Evolutionary conservation across 139 green algal genomes (phyloP).

Genomic region (Coelastrella sp.): DNA sequence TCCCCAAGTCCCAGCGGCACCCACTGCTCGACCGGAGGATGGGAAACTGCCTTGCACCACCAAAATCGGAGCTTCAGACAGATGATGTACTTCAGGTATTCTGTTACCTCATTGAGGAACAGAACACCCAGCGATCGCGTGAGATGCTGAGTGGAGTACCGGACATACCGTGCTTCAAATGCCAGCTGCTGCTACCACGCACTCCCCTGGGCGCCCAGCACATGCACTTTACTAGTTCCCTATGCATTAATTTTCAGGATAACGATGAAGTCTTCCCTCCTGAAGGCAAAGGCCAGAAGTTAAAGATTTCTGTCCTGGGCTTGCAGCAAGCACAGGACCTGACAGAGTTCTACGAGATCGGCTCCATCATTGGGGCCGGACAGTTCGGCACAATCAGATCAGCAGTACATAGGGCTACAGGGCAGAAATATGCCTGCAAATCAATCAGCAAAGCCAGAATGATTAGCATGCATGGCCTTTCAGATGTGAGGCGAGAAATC

Average conservation of each 20-base stretch:
- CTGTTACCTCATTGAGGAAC: background rate
- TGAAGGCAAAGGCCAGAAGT: background rate
- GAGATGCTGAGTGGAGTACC: too few relatives aligned
- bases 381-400: constrained; percentile 74
- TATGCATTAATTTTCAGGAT: too few relatives aligned
- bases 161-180: too few relatives aligned
- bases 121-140: background rate
- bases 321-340: constrained; percentile 10
- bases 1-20: too few relatives aligned
- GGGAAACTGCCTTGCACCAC: background rate
- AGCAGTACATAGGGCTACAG: constrained; percentile 54
- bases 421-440: constrained; percentile 37
- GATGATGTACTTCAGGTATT: background rate
- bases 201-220: too few relatives aligned
- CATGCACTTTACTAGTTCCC: too few relatives aligned
- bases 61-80: background rate
- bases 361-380: constrained; percentile 71
- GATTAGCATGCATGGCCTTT: background rate
- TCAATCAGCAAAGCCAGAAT: constrained; percentile 34
- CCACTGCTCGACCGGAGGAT: too few relatives aligned
- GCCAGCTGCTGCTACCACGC: too few relatives aligned
- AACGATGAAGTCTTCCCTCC: background rate
- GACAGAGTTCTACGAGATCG: constrained; percentile 54
- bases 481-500: constrained; percentile 87
- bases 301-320: background rate